Base-by-base conservation (phyloP, 1,284 basidiomycete genomes). In the Apiotrichum siamense region DNA sequence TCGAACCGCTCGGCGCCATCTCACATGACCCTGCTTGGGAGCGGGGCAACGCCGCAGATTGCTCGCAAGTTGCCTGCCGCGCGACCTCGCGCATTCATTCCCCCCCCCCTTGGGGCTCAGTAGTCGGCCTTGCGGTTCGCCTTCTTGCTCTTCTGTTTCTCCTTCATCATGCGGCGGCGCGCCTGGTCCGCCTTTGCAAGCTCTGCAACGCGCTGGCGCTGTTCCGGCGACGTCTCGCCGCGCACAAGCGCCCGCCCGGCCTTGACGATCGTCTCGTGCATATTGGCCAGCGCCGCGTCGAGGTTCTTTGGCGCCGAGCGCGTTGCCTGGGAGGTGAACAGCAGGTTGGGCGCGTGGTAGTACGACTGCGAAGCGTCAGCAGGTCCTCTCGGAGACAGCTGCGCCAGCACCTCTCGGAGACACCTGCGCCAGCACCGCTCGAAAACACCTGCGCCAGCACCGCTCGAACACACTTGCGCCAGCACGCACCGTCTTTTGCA, bases 281-380 rank as follows among this genome's bases (percentile, higher is more conserved):
- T 50, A 9, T 61, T 57, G 2, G 17, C 21, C 13, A 72, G 24
- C 17, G 69, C 67, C 13, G 51, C 27, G 1, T 43, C 25, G 21
- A 65, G 61, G 49, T 73, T 73, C 26, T 63, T 54, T 4, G 65
- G 59, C 0, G 70, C 68, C 9, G 60, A 59, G 15, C 71, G 63
- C 13, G 66, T 59, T 1, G 27, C 33, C 42, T 72, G 71, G n/a
- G 66, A 65, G 18, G 62, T 49, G 20, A 75, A 51, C 10, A 70
- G 61, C 10, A 73, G 53, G 7, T 60, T 56, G 3, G 70, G 67
- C 3, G 70, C 64, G 35, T 66, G 59, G 57, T 67, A 73, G 57
- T 69, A 56, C 24, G 68, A 60, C 70, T 73, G 50, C 15, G 20
- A 5, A 24, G n/a, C 23, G 50, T 48, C 24, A 50, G 49, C 27